Evolutionary conservation across 352 stramenopile species (phyloP), one percentile per base, ranked within the genome.

Genomic region (Phytophthora fragariae): DNA sequence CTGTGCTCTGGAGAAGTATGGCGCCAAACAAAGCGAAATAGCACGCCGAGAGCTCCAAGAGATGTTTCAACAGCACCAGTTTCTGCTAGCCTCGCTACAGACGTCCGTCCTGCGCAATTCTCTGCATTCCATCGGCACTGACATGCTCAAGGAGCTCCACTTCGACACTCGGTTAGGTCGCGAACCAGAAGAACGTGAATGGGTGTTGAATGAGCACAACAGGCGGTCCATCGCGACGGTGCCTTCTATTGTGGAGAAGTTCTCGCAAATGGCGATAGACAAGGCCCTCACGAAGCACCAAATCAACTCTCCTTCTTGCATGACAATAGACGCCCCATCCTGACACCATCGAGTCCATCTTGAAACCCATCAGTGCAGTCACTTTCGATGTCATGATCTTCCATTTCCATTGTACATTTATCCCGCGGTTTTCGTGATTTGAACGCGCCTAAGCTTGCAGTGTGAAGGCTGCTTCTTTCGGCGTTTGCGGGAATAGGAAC

Each of bases 401-500:
- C 11, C 5, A 27, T 29, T 61, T 68, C 41, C 31, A 60, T 50
- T 57, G 21, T 70, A 62, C 47, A 66, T 19, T 54, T 46, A 11
- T 12, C n/a, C 15, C 21, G 15, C 8, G n/a, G 8, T 49, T 24
- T 59, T 62, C 29, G 11, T 41, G 37, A 21, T 21, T 17, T 50
- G 41, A 50, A 11, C 7, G n/a, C 41, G 29, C 19, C 57, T 70
- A 72, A 5, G 55, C 17, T 62, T 74, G 61, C 27, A 80, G 57
- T 17, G 74, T 68, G 57, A 94, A 94, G 12, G 84, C 88, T 19
- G 82, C 19, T 72, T 90, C 82, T 55, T 95, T 95, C 4, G 84
- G 88, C n/a, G 84, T 92, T 29, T 93, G 84, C 2, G 88, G 88
- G 41, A 94, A 95, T 7, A 95, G 76, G 46, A 84, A 92, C 65